A percentile compares a stretch with the other conserved stretches of the same genome.
phyloP scores from a whole-genome alignment of 345 rosid genomes.

The Combretum micranthum region DNA sequence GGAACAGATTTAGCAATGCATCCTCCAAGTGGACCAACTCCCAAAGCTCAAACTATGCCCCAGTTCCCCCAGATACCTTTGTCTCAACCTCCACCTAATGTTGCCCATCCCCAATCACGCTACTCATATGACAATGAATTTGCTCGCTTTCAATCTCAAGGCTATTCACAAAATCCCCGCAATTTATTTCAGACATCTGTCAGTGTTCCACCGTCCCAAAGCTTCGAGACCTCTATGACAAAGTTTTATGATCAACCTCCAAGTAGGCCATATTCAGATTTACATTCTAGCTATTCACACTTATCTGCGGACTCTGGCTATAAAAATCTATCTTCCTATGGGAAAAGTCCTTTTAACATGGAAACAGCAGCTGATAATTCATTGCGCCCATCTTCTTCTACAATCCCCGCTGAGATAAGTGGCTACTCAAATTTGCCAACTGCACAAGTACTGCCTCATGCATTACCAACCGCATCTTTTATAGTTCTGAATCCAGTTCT shows the following conservation, averaged over 20 bases:
- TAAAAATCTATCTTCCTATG: conserved; percentile 7
- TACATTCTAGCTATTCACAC: conserved; percentile 9
- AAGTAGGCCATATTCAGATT: conserved; percentile 16
- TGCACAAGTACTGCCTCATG: conserved; percentile 34
- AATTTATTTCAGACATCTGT: neutral
- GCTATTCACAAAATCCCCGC: neutral
- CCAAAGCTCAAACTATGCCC: neutral
- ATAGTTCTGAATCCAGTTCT: conserved; percentile 19
- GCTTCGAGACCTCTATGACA: conserved; percentile 4
- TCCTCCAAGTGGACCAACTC: too few species aligned
- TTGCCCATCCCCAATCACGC: conserved; percentile 7
- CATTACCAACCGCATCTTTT: conserved; percentile 41
- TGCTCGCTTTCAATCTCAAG: conserved; percentile 4
- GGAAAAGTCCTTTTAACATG: conserved; percentile 10
- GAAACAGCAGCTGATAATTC: conserved; percentile 10
- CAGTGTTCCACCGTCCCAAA: neutral
- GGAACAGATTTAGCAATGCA: too few species aligned
- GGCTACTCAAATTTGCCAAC: conserved; percentile 26
- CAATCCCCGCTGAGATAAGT: conserved; percentile 9
- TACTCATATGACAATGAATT: conserved; percentile 13
- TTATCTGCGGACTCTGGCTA: conserved; percentile 6
- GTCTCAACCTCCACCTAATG: conserved; percentile 17
- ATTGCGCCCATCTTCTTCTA: conserved; percentile 10
- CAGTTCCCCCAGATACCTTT: conserved; percentile 16
- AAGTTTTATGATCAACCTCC: conserved; percentile 22